These are phyloP conservation scores for Lactarius sp. DNA, from an alignment of 768 basidiomycete genomes.

Conservation along the genomic window DNA sequence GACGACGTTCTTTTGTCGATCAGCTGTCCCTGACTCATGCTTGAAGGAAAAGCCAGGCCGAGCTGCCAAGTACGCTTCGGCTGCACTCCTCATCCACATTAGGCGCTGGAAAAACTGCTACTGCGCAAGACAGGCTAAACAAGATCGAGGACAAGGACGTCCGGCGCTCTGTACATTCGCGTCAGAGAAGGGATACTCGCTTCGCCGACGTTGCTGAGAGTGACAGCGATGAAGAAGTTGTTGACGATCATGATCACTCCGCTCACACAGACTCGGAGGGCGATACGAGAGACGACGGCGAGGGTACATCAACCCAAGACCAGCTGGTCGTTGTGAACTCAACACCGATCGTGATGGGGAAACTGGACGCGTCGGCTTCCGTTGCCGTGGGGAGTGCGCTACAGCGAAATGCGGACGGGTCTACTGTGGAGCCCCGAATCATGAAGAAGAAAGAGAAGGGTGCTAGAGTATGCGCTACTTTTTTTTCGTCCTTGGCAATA, in stretches of 20 bases:
- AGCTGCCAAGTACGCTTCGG: constrained; percentile 49
- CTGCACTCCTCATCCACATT: constrained; percentile 81
- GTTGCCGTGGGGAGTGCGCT: constrained; percentile 57
- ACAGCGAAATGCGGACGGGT: constrained; percentile 61
- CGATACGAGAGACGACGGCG: background rate
- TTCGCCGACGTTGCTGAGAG: constrained; percentile 11
- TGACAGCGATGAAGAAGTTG: constrained; percentile 9
- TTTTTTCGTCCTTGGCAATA: background rate
- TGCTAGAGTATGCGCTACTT: constrained; percentile 39
- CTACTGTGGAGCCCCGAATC: constrained; percentile 43
- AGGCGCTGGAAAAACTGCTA: constrained; percentile 63
- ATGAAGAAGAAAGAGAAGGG: constrained; percentile 41
- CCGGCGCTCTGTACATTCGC: constrained; percentile 47
- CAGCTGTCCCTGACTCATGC: constrained; percentile 27
- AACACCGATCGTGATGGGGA: background rate
- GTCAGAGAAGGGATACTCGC: constrained; percentile 43
- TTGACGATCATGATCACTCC: background rate
- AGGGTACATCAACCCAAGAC: background rate
- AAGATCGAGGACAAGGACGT: constrained; percentile 56
- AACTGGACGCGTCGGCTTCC: constrained; percentile 28
- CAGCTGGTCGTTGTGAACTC: constrained; percentile 14
- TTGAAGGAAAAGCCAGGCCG: constrained; percentile 58
- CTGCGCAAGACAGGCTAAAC: constrained; percentile 56
- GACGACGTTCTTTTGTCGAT: background rate
- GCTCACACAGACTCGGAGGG: background rate